Base-by-base conservation (phyloP, 495 filamentous ascomycete species). In the Neurospora tetrasperma region DNA sequence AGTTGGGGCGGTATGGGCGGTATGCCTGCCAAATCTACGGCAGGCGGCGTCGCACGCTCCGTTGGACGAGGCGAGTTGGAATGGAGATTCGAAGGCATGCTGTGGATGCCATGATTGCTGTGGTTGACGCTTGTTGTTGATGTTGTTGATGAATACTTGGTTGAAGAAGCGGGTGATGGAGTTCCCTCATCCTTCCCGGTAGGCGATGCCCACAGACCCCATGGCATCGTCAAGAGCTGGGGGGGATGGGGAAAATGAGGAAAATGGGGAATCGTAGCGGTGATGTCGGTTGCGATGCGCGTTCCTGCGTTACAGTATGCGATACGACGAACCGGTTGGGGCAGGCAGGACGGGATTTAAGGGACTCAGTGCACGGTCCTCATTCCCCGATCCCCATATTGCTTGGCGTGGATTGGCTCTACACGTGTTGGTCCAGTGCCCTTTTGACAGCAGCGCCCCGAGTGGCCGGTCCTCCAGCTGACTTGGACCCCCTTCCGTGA, bases 181-280 rank as follows among this genome's bases (percentile, higher is more conserved):
- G 39, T 27, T 2, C n/a, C 54, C 20, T 75, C 71, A 54, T 75
- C 54, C 9, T 42, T 68, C 43, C 27, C 54, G 44, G 76, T 48
- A 7, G 76, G 71, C 68, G 73, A 73, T 14, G 72, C 69, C 73
- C 54, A 70, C n/a, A 70, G 66, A 20, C 75, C 69, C 78, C 77
- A 80, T 77, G 75, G 75, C 78, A 80, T 80, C 46, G 68, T 80
- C 69, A 27, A 68, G 18, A 54, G 41, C 43, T 46, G 20, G 48
- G 48, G 46, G 48, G 20, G 14, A 59, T 59, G 62, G 71, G 38
- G 42, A 62, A 62, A 69, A 59, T 59, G 62, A 70, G 38, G 42
- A 62, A 44, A 69, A 40, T 69, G 44, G 6, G 11, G 42, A 12
- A 16, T 70, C n/a, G 35, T 38, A 39, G 39, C 35, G 23, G 8